phyloP scores from a whole-genome alignment of 768 basidiomycete species.

The Phylloporus sp. region DNA sequence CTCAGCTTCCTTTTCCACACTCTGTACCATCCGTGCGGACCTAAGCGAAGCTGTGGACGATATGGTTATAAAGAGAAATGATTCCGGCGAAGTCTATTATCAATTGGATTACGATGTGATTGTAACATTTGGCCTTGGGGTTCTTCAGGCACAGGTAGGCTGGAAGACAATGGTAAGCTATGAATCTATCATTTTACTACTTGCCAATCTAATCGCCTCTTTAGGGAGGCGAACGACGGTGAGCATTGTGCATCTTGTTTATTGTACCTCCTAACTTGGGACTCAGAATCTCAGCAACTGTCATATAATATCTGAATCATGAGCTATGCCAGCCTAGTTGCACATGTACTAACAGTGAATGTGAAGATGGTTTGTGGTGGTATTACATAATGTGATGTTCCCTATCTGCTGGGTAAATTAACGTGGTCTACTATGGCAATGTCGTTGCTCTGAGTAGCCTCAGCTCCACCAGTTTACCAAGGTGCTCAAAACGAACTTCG shows the following conservation, averaged over 20 bases:
- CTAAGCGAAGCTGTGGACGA: not conserved
- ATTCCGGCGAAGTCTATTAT: constrained; percentile 2
- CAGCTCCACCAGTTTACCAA: no score
- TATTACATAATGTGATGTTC: no score
- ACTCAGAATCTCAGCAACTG: not conserved
- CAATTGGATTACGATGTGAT: constrained; percentile 13
- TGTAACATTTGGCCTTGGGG: constrained; percentile 7
- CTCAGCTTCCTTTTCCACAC: constrained; percentile 1
- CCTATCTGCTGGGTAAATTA: no score
- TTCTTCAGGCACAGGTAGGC: constrained; percentile 3
- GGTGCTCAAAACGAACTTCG: no score
- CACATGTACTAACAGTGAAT: no score
- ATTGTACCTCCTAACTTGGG: not conserved
- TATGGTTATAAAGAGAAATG: not conserved
- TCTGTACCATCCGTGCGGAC: constrained; percentile 3
- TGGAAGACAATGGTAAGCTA: constrained; percentile 8
- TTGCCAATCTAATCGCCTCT: not conserved
- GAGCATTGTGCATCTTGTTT: not conserved
- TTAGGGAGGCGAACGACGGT: constrained; percentile 4
- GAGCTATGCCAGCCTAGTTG: no score
- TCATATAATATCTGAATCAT: not conserved
- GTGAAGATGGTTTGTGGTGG: no score
- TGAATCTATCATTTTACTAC: not conserved
- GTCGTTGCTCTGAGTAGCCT: no score
- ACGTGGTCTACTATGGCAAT: no score